Conservation (phyloP, 257 asterid genomes). For the Salvia splendens region DNA sequence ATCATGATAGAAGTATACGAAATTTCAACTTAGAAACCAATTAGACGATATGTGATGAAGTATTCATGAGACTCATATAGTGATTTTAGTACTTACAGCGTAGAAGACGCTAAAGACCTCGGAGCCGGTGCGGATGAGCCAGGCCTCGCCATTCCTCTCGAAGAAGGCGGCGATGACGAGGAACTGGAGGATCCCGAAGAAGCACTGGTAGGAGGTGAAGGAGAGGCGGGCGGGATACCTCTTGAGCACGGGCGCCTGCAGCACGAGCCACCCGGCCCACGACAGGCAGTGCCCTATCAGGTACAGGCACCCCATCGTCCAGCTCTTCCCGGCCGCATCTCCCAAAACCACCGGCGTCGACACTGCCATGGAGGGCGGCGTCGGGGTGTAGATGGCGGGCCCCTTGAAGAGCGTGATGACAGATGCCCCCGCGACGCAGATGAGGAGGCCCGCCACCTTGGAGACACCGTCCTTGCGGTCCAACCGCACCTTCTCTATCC, state of each 20-base stretch:
- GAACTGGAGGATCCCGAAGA: slow-evolving; percentile 86
- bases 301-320: slow-evolving; percentile 89
- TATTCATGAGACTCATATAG: too few species aligned
- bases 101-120: slow-evolving; percentile 95
- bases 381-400: slow-evolving; percentile 76
- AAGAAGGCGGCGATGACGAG: slow-evolving; percentile 76
- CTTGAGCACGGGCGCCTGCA: slow-evolving; percentile 86
- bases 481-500: slow-evolving; percentile 31
- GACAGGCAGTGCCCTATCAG: slow-evolving; percentile 95
- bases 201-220: slow-evolving; percentile 84
- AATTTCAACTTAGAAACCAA: too few species aligned
- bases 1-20: too few species aligned
- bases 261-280: slow-evolving; percentile 95
- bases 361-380: slow-evolving; percentile 28
- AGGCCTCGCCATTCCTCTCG: slow-evolving; percentile 81
- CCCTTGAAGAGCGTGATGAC: slow-evolving; percentile 94
- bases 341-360: slow-evolving; percentile 42
- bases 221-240: slow-evolving; percentile 90
- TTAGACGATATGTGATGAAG: too few species aligned
- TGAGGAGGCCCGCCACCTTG: slow-evolving; percentile 67
- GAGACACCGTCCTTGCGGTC: slow-evolving; percentile 63
- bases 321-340: slow-evolving; percentile 73
- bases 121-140: slow-evolving; percentile 81
- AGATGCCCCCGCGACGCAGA: slow-evolving; percentile 95
- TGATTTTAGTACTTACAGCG: slow-evolving; percentile 54